phyloP scores from a whole-genome alignment of 768 basidiomycete species.

The Pleurotus salmoneostramineus region DNA sequence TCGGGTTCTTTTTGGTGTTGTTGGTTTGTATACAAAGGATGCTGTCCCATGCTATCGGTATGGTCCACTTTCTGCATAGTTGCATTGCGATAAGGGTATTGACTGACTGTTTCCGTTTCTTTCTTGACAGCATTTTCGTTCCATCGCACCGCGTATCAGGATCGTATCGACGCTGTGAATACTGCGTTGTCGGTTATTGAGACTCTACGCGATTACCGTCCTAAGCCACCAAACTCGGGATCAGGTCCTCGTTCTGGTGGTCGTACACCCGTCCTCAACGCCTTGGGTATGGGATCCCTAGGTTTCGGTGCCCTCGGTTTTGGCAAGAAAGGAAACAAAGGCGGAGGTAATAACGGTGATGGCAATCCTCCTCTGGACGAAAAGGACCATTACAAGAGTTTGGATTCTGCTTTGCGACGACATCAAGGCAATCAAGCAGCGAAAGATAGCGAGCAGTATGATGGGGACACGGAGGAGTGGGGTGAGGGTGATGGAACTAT shows the following conservation, averaged over 20 bases:
- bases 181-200: conserved; percentile 58
- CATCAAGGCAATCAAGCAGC: not conserved
- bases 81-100: not conserved
- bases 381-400: not conserved
- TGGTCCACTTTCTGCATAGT: conserved; percentile 3
- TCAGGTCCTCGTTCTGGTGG: conserved; percentile 28
- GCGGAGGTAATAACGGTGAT: not conserved
- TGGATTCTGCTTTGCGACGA: not conserved
- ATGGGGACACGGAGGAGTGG: conserved; percentile 25
- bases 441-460: conserved; percentile 5
- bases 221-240: conserved; percentile 29
- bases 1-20: conserved; percentile 72
- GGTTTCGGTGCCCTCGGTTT: not conserved
- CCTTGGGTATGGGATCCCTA: conserved; percentile 15
- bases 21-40: conserved; percentile 62
- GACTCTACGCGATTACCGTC: conserved; percentile 61
- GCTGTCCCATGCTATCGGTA: conserved; percentile 62
- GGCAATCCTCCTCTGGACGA: not conserved
- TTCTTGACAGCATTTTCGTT: conserved; percentile 55
- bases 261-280: conserved; percentile 42
- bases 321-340: not conserved
- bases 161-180: conserved; percentile 59
- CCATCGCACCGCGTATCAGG: conserved; percentile 73
- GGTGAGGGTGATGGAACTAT: conserved; percentile 19
- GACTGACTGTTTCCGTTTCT: not conserved